phyloP scores from a whole-genome alignment of 176 grass and related monocot species.

The Eremochloa ophiuroides region DNA sequence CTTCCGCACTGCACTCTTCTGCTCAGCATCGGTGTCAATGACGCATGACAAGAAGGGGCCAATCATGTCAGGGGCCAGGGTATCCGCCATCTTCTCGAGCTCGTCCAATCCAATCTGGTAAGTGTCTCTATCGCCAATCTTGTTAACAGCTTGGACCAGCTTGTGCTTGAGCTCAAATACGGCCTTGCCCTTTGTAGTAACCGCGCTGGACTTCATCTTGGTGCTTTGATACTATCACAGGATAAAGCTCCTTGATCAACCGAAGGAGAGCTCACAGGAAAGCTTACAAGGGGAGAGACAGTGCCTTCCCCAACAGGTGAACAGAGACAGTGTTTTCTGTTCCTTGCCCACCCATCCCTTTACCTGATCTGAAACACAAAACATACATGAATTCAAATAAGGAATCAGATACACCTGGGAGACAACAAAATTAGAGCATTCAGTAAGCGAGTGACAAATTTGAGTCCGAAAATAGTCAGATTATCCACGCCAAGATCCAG shows the following conservation, averaged over 20 bases:
- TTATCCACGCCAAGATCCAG: not conserved
- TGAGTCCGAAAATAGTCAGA: not conserved
- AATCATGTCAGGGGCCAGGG: constrained; percentile 65
- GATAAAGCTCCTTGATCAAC: not conserved
- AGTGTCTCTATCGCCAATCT: constrained; percentile 82
- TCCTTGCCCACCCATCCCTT: constrained; percentile 18
- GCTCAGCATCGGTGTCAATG: constrained; percentile 71
- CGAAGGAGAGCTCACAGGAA: constrained; percentile 11
- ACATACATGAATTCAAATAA: not conserved
- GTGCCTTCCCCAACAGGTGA: not conserved
- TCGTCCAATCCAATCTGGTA: constrained; percentile 76
- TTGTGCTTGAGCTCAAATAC: constrained; percentile 86
- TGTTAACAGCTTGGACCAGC: constrained; percentile 73
- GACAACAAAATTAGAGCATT: not conserved
- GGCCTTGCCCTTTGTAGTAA: constrained; percentile 56
- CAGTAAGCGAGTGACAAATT: not conserved
- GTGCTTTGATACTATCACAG: not conserved
- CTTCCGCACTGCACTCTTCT: constrained; percentile 72
- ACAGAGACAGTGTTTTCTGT: not conserved
- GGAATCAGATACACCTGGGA: not conserved
- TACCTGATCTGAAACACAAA: constrained; percentile 18
- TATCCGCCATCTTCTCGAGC: constrained; percentile 49
- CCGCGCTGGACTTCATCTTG: constrained; percentile 58
- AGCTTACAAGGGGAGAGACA: not conserved
- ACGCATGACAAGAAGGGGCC: constrained; percentile 82